phyloP scores from a whole-genome alignment of 805 yeast species.

The Lipomyces starkeyi region DNA sequence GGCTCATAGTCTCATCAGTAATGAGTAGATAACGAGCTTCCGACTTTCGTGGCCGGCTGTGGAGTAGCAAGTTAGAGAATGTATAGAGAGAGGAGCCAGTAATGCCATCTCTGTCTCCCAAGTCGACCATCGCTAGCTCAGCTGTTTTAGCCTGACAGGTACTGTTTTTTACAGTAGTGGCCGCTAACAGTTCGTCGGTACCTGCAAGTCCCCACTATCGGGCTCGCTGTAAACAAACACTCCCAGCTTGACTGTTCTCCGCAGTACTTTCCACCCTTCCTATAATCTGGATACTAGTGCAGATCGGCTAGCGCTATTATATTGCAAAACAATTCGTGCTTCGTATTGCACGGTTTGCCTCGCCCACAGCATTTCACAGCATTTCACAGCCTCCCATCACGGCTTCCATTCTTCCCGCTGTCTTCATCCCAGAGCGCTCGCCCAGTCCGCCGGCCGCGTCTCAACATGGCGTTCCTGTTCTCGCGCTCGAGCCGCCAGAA shows the following conservation, averaged over 20 bases:
- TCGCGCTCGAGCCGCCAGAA: constrained; percentile 76
- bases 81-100: too few relatives aligned
- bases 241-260: not conserved
- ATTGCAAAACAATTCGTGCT: not conserved
- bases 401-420: not conserved
- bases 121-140: too few relatives aligned
- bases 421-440: not conserved
- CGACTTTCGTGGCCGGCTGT: too few relatives aligned
- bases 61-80: too few relatives aligned
- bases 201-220: not conserved
- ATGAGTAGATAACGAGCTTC: too few relatives aligned
- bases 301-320: not conserved
- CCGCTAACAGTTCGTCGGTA: not conserved
- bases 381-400: not conserved
- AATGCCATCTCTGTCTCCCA: too few relatives aligned
- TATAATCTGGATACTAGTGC: not conserved
- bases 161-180: not conserved
- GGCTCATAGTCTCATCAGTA: too few relatives aligned
- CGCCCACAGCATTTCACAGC: too few relatives aligned
- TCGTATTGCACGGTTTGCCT: not conserved
- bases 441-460: constrained; percentile 9
- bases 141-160: not conserved
- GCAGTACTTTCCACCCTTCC: not conserved
- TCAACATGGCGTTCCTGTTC: constrained; percentile 82
- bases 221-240: constrained; percentile 1